Evolutionary conservation across 345 rosid species (phyloP), one percentile per base, ranked within the genome.

Genomic region (Excoecaria agallocha): DNA sequence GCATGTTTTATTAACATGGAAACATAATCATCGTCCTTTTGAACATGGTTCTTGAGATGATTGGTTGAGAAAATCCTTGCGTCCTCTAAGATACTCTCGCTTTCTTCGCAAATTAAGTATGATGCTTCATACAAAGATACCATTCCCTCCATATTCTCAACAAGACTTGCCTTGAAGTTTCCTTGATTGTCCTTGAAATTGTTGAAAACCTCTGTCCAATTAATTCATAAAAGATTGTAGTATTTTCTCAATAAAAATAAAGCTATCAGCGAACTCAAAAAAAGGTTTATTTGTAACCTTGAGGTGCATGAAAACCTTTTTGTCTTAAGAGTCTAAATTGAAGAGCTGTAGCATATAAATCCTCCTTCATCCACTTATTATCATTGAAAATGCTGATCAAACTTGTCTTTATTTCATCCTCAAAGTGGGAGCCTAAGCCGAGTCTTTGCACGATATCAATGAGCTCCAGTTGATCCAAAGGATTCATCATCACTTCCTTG

Each of bases 1-100:
- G 80, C 78, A 75, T 79, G 85, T 12, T 30, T 73, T 63, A 80
- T 81, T 46, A 83, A 65, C 50, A n/a, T 62, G 6, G 73, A 39
- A 35, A 79, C 17, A 38, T 71, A 62, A 3, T 43, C 9, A 5
- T 43, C 0, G 30, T n/a, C 35, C 64, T 30, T 30, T 30, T 30
- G 30, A 30, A 30, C 30, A 2, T 30, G 2, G 46, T 5, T 43
- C 9, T 8, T 43, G 46, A 4, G 6, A 43, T 43, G 46, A 4
- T 43, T 43, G 9, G 46, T 43, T 43, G 46, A 43, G 9, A 43
- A 43, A 43, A 4, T 43, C 3, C 46, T 43, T 43, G 46, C 46
- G 3, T 43, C 46, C 46, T 43, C 46, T 8, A 43, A 43, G 46
- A 43, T 43, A 8, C 46, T 43, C 46, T 43, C 46, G 46, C 46